phyloP scores from a whole-genome alignment of 2,329 filamentous ascomycete species.

The Fusarium lateritium region DNA sequence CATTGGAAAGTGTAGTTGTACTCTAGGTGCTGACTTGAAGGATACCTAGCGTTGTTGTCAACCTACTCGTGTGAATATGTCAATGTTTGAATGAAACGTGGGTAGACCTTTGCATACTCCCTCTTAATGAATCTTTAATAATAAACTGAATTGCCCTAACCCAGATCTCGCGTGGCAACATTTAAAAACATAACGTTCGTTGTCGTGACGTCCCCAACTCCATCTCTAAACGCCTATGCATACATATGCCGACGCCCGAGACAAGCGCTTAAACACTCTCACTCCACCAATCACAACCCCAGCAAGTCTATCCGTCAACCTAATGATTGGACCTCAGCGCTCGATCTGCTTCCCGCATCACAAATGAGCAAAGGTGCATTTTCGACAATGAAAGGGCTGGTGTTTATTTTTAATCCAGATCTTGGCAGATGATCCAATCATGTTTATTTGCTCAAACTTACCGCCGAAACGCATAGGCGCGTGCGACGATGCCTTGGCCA shows the following conservation, averaged over 20 bases:
- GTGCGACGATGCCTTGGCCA: constrained; percentile 19
- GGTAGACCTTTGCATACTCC: not conserved
- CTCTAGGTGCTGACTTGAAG: not conserved
- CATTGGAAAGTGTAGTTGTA: not conserved
- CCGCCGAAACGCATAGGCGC: constrained; percentile 32
- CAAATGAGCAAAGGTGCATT: constrained; percentile 33
- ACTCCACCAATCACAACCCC: constrained; percentile 37
- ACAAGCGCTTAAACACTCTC: constrained; percentile 39
- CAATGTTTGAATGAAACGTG: not conserved
- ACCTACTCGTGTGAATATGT: not conserved
- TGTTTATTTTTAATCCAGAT: constrained; percentile 39
- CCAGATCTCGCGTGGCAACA: constrained; percentile 31
- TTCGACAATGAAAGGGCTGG: constrained; percentile 22
- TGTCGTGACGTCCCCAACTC: constrained; percentile 18
- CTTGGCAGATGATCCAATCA: constrained; percentile 35
- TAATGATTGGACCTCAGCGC: constrained; percentile 34
- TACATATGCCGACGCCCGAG: constrained; percentile 37
- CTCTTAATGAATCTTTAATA: not conserved
- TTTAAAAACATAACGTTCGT: constrained; percentile 10
- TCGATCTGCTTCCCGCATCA: constrained; percentile 35
- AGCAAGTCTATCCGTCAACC: constrained; percentile 6
- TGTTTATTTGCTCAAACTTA: constrained; percentile 20
- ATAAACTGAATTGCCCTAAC: not conserved
- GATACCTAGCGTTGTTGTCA: not conserved
- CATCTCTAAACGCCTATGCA: constrained; percentile 37